These are phyloP conservation scores for Penicillium coffeae DNA, from an alignment of 495 filamentous ascomycete genomes.

Conservation along the genomic window DNA sequence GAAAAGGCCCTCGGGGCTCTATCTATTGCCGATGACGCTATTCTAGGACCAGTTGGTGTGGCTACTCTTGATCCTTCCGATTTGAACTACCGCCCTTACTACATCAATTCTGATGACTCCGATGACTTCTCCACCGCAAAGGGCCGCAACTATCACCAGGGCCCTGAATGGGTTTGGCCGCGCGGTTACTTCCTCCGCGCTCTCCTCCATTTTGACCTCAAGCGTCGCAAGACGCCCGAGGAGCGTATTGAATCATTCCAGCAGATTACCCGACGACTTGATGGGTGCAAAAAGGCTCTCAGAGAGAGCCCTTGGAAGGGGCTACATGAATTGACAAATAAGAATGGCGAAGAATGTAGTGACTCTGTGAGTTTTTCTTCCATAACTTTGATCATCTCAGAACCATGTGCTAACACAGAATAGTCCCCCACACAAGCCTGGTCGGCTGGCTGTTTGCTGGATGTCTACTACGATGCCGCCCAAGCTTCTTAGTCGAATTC, in stretches of 20 bases:
- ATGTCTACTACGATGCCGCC: slow-evolving; percentile 87
- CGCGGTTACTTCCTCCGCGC: slow-evolving; percentile 92
- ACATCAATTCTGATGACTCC: slow-evolving; percentile 91
- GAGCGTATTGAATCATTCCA: slow-evolving; percentile 83
- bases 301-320: slow-evolving; percentile 80
- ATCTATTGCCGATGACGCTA: slow-evolving; percentile 67
- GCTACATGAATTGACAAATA: slow-evolving; percentile 89
- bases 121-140: slow-evolving; percentile 85
- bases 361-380: slow-evolving; percentile 69
- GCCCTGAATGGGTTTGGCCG: slow-evolving; percentile 99
- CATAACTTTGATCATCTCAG: slow-evolving; percentile 1
- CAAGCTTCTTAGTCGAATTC: slow-evolving; percentile 19
- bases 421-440: slow-evolving; percentile 92
- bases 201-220: slow-evolving; percentile 82
- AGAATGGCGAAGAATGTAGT: slow-evolving; percentile 72
- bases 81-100: slow-evolving; percentile 88
- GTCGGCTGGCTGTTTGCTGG: slow-evolving; percentile 90
- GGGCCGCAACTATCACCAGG: slow-evolving; percentile 96
- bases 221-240: slow-evolving; percentile 57
- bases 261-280: slow-evolving; percentile 80
- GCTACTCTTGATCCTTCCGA: slow-evolving; percentile 91
- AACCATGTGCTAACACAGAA: slow-evolving; percentile 4
- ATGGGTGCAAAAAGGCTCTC: slow-evolving; percentile 78
- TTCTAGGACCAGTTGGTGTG: slow-evolving; percentile 90
- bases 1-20: slow-evolving; percentile 73